Percentiles rank a stretch among this genome's conserved stretches.
These are phyloP conservation scores for Mycosphaerella sp. DNA, from an alignment of 2,329 filamentous ascomycete genomes.

Conservation along the genomic window DNA sequence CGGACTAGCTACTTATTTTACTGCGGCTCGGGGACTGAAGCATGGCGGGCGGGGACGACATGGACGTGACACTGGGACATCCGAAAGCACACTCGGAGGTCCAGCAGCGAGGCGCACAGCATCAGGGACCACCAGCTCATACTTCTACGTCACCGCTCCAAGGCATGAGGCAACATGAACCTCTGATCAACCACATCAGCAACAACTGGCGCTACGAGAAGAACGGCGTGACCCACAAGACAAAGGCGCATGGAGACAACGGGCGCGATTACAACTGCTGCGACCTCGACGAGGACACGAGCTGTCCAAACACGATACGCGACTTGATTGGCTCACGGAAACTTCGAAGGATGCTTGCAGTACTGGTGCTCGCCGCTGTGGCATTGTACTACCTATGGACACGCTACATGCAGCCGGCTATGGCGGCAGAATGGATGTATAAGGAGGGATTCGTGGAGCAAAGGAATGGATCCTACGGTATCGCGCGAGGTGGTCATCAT, in stretches of 20 bases:
- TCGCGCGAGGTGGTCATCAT: slow-evolving; percentile 25
- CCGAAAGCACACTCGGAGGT: slow-evolving; percentile 6
- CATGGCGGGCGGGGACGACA: slow-evolving; percentile 34
- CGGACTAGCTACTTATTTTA: neutral
- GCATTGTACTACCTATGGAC: slow-evolving; percentile 35
- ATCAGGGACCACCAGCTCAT: neutral
- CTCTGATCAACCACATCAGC: slow-evolving; percentile 27
- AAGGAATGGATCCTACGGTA: slow-evolving; percentile 28
- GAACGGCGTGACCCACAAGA: neutral
- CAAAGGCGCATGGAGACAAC: slow-evolving; percentile 12
- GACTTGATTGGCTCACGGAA: slow-evolving; percentile 19
- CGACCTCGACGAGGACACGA: slow-evolving; percentile 34
- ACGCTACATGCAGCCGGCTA: slow-evolving; percentile 34
- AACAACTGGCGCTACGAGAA: slow-evolving; percentile 26
- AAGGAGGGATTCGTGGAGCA: slow-evolving; percentile 32
- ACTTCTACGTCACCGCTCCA: slow-evolving; percentile 7
- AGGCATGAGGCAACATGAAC: slow-evolving; percentile 7
- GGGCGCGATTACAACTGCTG: slow-evolving; percentile 24
- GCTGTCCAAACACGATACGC: slow-evolving; percentile 22
- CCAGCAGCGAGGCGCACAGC: neutral
- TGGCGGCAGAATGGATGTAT: slow-evolving; percentile 33
- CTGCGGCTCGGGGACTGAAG: slow-evolving; percentile 13
- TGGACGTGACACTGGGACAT: slow-evolving; percentile 10
- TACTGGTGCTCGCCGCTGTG: slow-evolving; percentile 30
- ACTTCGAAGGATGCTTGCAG: slow-evolving; percentile 30